Evolutionary conservation across 1,284 basidiomycete genomes (phyloP).

Genomic region (Apiotrichum sp.): DNA sequence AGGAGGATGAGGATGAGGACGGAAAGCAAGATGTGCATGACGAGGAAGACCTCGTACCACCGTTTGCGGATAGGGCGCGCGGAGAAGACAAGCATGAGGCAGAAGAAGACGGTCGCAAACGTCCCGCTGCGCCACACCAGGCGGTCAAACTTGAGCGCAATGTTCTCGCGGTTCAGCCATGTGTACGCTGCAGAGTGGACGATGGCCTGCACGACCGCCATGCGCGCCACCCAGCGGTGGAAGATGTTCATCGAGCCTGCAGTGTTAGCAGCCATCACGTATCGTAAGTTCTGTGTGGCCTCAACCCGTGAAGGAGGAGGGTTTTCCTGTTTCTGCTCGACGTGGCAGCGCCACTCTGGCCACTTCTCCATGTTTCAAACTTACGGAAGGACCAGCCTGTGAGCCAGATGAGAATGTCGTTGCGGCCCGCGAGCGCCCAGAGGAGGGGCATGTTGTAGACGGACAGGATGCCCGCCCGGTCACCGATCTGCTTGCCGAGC

Average conservation of each 20-base stretch:
- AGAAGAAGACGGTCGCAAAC: conserved; percentile 16
- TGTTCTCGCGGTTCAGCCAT: conserved; percentile 3
- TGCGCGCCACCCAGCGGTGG: conserved; percentile 30
- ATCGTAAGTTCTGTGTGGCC: too few species aligned
- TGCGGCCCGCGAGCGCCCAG: conserved; percentile 26
- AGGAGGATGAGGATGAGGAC: conserved; percentile 15
- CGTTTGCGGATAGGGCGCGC: conserved; percentile 16
- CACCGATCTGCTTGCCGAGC: conserved; percentile 22
- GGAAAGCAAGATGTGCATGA: conserved; percentile 24
- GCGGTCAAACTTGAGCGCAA: conserved; percentile 4
- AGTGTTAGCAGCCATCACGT: too few species aligned
- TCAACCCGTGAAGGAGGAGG: too few species aligned
- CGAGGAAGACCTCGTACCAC: conserved; percentile 27
- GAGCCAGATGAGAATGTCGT: conserved; percentile 33
- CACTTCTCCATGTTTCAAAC: not conserved
- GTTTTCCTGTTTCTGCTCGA: too few species aligned
- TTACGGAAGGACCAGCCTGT: conserved; percentile 29
- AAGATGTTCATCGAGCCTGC: conserved; percentile 23
- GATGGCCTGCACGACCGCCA: conserved; percentile 22
- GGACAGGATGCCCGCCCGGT: conserved; percentile 29
- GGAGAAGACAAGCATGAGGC: conserved; percentile 17
- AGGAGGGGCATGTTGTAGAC: conserved; percentile 30
- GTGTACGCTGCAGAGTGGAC: conserved; percentile 20
- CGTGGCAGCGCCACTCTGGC: not conserved
- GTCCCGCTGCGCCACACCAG: conserved; percentile 10